Conservation (phyloP, 768 basidiomycete species). For the Kwoniella sp. region DNA sequence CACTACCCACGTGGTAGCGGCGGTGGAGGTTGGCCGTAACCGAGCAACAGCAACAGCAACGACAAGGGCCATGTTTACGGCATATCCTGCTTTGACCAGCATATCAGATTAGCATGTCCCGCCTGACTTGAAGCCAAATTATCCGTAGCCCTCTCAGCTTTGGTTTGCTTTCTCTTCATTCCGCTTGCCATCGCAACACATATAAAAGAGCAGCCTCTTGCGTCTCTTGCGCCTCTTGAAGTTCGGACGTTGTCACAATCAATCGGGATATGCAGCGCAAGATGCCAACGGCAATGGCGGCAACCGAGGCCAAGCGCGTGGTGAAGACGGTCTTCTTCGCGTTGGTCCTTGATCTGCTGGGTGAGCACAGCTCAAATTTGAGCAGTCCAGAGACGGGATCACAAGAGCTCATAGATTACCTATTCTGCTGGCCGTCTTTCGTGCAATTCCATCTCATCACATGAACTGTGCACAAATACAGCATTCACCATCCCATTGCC, state of each 20-base stretch:
- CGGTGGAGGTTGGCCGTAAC: conserved; percentile 2
- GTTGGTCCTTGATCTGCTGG: conserved; percentile 82
- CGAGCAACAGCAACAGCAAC: background rate
- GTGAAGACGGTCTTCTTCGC: conserved; percentile 86
- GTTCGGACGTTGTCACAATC: too few species aligned
- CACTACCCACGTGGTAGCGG: background rate
- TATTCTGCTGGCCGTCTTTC: too few species aligned
- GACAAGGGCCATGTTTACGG: background rate
- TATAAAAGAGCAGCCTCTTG: too few species aligned
- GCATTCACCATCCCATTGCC: conserved; percentile 96
- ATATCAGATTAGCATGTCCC: conserved; percentile 1
- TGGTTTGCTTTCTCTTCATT: too few species aligned
- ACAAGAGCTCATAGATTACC: too few species aligned
- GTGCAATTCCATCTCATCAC: background rate
- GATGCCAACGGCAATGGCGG: background rate
- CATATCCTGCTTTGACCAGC: background rate
- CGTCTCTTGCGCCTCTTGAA: too few species aligned
- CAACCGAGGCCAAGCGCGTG: conserved; percentile 59
- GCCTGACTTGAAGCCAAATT: too few species aligned
- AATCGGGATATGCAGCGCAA: too few species aligned
- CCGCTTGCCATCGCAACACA: too few species aligned
- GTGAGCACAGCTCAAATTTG: conserved; percentile 57
- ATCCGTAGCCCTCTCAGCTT: too few species aligned
- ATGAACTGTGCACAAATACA: conserved; percentile 52
- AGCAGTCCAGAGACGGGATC: too few species aligned